Percentiles rank a stretch among this genome's conserved stretches.
Conservation (phyloP, 345 rosid genomes). For the Salix udensis region DNA sequence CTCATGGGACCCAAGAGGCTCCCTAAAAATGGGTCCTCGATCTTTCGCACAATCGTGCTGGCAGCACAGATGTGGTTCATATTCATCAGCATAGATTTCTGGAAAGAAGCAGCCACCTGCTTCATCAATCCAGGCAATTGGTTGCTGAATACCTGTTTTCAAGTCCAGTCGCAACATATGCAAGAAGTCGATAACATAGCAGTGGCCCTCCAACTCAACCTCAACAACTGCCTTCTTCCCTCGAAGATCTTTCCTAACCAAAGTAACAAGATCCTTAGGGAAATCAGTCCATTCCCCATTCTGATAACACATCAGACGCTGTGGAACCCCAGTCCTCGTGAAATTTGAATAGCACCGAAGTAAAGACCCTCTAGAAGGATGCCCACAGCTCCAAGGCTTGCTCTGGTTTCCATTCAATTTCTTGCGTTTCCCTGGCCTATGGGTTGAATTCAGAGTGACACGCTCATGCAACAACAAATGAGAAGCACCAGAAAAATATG, state of each 20-base stretch:
- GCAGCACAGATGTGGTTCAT: slow-evolving; percentile 39
- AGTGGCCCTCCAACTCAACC: slow-evolving; percentile 46
- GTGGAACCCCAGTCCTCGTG: slow-evolving; percentile 57
- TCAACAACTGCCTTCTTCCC: slow-evolving; percentile 62
- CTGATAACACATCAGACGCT: slow-evolving; percentile 68
- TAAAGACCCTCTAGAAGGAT: slow-evolving; percentile 37
- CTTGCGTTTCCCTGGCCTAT: slow-evolving; percentile 47
- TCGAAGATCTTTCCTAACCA: slow-evolving; percentile 50
- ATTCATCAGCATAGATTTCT: slow-evolving; percentile 42
- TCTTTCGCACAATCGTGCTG: slow-evolving; percentile 32
- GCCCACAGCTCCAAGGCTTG: slow-evolving; percentile 21
- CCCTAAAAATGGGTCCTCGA: slow-evolving; percentile 16
- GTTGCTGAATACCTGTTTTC: slow-evolving; percentile 57
- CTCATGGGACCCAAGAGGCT: slow-evolving; percentile 43
- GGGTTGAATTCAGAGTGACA: slow-evolving; percentile 28
- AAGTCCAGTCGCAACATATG: slow-evolving; percentile 68
- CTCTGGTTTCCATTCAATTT: slow-evolving; percentile 35
- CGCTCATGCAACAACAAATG: slow-evolving; percentile 24
- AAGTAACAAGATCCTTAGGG: slow-evolving; percentile 38
- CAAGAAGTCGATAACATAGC: slow-evolving; percentile 65
- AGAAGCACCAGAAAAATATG: slow-evolving; percentile 41
- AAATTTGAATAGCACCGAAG: slow-evolving; percentile 63
- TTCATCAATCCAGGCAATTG: slow-evolving; percentile 95
- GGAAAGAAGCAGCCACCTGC: slow-evolving; percentile 79
- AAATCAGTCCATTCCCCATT: slow-evolving; percentile 80